Evolutionary conservation across 192 early-diverging fungal genomes (phyloP).

Genomic region (Entophlyctis luteolus): DNA sequence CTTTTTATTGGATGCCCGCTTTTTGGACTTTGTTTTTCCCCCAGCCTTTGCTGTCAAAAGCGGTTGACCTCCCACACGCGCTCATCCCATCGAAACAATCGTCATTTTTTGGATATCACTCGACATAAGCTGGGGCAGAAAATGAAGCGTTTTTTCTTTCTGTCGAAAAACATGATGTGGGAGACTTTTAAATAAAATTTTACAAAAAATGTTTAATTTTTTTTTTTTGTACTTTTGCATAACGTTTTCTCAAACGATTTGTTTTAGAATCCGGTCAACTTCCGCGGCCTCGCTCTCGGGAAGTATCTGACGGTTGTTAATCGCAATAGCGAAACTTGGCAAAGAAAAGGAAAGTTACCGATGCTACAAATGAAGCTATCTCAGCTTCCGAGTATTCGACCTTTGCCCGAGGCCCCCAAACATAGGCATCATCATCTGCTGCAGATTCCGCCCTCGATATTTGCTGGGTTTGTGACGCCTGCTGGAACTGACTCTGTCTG

Average conservation of each 20-base stretch:
- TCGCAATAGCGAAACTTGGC: background rate
- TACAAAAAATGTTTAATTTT: background rate
- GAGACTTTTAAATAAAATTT: background rate
- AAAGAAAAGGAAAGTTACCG: background rate
- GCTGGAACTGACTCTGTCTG: too few relatives aligned
- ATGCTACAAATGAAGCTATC: constrained; percentile 2
- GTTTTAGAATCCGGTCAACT: background rate
- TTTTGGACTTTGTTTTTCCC: too few relatives aligned
- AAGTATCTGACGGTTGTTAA: background rate
- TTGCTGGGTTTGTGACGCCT: background rate
- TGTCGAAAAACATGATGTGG: background rate
- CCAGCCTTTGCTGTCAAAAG: too few relatives aligned
- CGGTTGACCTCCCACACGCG: too few relatives aligned
- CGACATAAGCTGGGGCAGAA: too few relatives aligned
- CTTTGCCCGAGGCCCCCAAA: constrained; percentile 25
- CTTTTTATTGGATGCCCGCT: too few relatives aligned
- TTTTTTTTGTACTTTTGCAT: background rate
- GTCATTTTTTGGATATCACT: too few relatives aligned
- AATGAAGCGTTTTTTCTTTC: too few relatives aligned
- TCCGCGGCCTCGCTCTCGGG: background rate
- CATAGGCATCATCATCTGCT: background rate
- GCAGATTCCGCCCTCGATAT: background rate
- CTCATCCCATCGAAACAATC: too few relatives aligned
- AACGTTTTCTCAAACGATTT: background rate
- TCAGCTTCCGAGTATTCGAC: constrained; percentile 19